phyloP scores from a whole-genome alignment of 2,329 filamentous ascomycete genomes.

The Arthrobotrys musiformis region DNA sequence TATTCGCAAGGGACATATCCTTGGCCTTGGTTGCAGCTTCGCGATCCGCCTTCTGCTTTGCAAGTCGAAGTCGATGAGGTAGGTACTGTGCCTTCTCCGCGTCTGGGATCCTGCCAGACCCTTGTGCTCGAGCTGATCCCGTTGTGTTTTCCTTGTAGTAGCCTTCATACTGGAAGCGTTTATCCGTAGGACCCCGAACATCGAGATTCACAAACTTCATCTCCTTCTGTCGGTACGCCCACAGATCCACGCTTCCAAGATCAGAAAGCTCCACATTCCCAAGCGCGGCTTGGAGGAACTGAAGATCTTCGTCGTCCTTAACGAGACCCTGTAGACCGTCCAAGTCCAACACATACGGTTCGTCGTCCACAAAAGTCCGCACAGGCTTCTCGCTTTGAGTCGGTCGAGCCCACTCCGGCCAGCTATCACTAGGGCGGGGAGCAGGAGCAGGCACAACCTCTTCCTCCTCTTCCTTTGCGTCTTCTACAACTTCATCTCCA shows the following conservation, averaged over 20 bases:
- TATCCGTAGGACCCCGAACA: constrained; percentile 60
- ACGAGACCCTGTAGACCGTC: constrained; percentile 76
- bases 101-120: constrained; percentile 93
- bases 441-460: constrained; percentile 62
- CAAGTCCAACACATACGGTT: constrained; percentile 73
- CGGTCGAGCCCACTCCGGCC: constrained; percentile 62
- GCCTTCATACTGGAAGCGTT: constrained; percentile 68
- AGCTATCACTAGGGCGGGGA: constrained; percentile 56
- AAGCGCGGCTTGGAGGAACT: constrained; percentile 68
- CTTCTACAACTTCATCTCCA: constrained; percentile 60
- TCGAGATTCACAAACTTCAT: constrained; percentile 75
- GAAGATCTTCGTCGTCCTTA: constrained; percentile 76
- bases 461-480: constrained; percentile 55
- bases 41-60: constrained; percentile 92
- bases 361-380: constrained; percentile 75
- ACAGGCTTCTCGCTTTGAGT: constrained; percentile 70
- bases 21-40: constrained; percentile 75
- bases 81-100: constrained; percentile 98
- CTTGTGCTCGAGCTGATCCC: constrained; percentile 89
- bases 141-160: constrained; percentile 83
- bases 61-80: constrained; percentile 93
- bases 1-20: constrained; percentile 61
- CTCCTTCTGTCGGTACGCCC: constrained; percentile 78
- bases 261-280: constrained; percentile 65
- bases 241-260: constrained; percentile 71